Conservation (phyloP, 2,329 filamentous ascomycete species). For the Ophiostoma sp. region DNA sequence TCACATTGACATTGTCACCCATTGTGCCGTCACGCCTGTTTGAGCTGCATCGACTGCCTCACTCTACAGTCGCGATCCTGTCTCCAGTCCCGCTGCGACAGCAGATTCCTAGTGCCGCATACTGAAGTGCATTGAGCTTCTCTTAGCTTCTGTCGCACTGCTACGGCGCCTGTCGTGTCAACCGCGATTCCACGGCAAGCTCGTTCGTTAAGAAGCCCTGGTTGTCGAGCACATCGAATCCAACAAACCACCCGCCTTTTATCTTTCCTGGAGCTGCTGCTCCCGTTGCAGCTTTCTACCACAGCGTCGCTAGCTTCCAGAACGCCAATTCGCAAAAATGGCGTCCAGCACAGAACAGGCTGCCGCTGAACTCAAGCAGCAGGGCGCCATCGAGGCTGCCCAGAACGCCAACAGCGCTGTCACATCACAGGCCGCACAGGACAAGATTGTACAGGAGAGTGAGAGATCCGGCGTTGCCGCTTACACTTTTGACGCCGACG, state of each 20-base stretch:
- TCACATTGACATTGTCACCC: not conserved
- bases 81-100: not conserved
- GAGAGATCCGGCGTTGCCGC: slow-evolving; percentile 72
- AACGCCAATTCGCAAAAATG: slow-evolving; percentile 29
- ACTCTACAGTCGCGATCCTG: too few relatives aligned
- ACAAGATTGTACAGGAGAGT: slow-evolving; percentile 69
- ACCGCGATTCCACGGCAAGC: slow-evolving; percentile 1
- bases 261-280: not conserved
- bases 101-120: not conserved
- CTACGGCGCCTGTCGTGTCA: not conserved
- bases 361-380: slow-evolving; percentile 65
- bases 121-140: not conserved
- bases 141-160: slow-evolving; percentile 15
- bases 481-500: slow-evolving; percentile 82
- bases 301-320: not conserved
- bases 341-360: slow-evolving; percentile 28
- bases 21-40: not conserved
- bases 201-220: not conserved
- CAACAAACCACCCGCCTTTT: not conserved
- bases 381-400: slow-evolving; percentile 73
- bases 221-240: too few relatives aligned
- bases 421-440: slow-evolving; percentile 65
- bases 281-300: not conserved
- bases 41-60: not conserved
- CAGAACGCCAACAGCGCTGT: slow-evolving; percentile 63